These are phyloP conservation scores for Rutstroemia sp. DNA, from an alignment of 2,329 filamentous ascomycete species.

Conservation along the genomic window DNA sequence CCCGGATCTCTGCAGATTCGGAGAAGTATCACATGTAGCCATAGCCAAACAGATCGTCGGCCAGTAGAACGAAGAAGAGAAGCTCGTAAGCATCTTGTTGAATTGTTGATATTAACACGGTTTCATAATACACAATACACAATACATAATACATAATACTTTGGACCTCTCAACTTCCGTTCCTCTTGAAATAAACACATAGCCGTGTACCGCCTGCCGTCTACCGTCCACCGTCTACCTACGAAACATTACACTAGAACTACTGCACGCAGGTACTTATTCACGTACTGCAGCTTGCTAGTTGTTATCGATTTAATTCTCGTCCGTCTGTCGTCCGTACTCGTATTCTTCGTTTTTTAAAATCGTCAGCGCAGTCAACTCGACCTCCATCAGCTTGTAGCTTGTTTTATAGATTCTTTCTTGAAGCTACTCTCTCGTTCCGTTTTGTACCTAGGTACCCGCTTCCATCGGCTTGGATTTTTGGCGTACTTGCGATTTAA, in stretches of 20 bases:
- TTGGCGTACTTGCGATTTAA: background rate
- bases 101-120: slow-evolving; percentile 7
- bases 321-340: too few relatives aligned
- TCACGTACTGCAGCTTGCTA: too few relatives aligned
- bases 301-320: too few relatives aligned
- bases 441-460: background rate
- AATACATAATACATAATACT: background rate
- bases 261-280: too few relatives aligned
- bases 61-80: background rate
- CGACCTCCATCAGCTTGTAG: background rate
- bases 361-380: too few relatives aligned
- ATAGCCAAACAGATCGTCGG: background rate
- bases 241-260: too few relatives aligned
- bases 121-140: background rate
- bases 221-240: too few relatives aligned
- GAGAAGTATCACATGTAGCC: background rate
- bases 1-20: background rate
- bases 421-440: background rate
- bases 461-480: background rate
- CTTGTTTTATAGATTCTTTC: background rate
- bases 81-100: background rate
- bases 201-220: too few relatives aligned
- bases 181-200: too few relatives aligned
- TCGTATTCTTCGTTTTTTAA: too few relatives aligned
- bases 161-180: too few relatives aligned